These are phyloP conservation scores for Corylus heterophylla DNA, from an alignment of 306 rosid genomes.

Conservation along the genomic window DNA sequence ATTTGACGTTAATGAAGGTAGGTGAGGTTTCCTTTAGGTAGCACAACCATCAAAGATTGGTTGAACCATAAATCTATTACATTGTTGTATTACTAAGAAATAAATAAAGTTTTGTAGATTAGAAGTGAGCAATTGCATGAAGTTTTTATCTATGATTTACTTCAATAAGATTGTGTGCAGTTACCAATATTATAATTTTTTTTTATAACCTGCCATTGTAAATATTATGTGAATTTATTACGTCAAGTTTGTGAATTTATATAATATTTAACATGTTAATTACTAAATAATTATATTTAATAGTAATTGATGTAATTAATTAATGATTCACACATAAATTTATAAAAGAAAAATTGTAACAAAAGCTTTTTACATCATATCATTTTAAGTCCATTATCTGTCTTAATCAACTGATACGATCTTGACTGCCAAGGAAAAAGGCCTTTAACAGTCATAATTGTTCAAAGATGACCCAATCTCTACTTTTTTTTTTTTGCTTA, in stretches of 20 bases:
- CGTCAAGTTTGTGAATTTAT: too few relatives aligned
- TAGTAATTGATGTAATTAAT: too few relatives aligned
- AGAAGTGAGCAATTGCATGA: neutral
- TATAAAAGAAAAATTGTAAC: too few relatives aligned
- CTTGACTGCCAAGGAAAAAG: neutral
- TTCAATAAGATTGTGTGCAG: too few relatives aligned
- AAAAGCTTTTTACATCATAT: too few relatives aligned
- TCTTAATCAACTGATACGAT: neutral
- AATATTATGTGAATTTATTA: too few relatives aligned
- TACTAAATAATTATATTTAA: too few relatives aligned
- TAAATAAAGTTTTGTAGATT: neutral
- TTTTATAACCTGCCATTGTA: too few relatives aligned
- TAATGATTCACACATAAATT: too few relatives aligned
- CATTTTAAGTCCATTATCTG: neutral
- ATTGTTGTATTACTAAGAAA: neutral
- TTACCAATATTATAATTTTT: too few relatives aligned
- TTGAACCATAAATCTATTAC: neutral
- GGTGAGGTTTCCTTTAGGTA: neutral
- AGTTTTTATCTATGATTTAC: neutral
- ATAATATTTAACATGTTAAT: too few relatives aligned
- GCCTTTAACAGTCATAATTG: neutral
- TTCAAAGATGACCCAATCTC: neutral
- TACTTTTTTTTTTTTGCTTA: neutral
- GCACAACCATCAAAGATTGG: too few relatives aligned
- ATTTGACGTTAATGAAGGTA: neutral